Evolutionary conservation across 495 filamentous ascomycete species (phyloP).

Genomic region (Annulohypoxylon bovei): DNA sequence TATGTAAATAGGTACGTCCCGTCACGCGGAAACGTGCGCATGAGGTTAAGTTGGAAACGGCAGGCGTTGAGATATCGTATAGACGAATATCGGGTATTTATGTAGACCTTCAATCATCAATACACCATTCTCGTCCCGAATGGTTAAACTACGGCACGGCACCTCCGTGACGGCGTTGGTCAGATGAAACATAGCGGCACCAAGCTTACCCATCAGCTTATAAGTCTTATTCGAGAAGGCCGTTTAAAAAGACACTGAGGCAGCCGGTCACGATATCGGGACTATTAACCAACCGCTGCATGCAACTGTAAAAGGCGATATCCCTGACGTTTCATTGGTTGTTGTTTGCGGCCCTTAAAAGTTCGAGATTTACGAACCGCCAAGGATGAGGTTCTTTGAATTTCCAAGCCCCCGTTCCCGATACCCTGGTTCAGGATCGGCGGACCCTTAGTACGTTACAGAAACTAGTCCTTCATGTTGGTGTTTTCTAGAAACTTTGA

Average conservation of each 20-base stretch:
- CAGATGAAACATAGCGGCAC: neutral
- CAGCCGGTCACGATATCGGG: slow-evolving; percentile 1
- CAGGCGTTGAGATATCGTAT: neutral
- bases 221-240: neutral
- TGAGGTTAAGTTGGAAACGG: neutral
- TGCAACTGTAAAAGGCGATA: neutral
- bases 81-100: slow-evolving; percentile 1
- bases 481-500: neutral
- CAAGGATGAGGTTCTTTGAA: slow-evolving; percentile 38
- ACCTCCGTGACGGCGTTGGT: neutral
- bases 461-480: neutral
- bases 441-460: slow-evolving; percentile 23
- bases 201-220: neutral
- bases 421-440: slow-evolving; percentile 37
- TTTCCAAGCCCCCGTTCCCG: slow-evolving; percentile 23
- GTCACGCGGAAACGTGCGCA: neutral
- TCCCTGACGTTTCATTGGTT: slow-evolving; percentile 8
- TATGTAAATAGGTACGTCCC: too few species aligned
- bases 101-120: too few species aligned
- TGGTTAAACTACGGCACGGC: neutral
- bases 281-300: neutral
- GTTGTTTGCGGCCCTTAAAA: neutral
- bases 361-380: slow-evolving; percentile 22
- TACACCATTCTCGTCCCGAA: too few species aligned
- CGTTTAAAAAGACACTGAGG: slow-evolving; percentile 3